Percentiles rank a stretch among this genome's conserved stretches.
Evolutionary conservation across 805 yeast species (phyloP).

Genomic region (Wickerhamiella siamensis): DNA sequence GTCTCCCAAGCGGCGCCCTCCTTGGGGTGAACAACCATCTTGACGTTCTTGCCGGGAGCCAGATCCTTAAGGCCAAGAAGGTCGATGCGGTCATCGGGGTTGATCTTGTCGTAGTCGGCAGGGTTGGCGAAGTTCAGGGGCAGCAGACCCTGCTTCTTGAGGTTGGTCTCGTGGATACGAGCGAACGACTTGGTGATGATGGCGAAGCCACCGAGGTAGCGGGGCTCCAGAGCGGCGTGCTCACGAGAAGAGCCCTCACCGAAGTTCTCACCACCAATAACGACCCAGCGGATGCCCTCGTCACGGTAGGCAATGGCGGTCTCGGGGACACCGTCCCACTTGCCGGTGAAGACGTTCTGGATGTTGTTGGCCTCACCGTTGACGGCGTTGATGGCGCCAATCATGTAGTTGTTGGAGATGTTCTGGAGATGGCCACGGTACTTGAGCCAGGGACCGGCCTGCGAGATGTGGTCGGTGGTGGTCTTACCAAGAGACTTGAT

Average conservation of each 20-base stretch:
- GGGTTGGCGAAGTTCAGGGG: slow-evolving; percentile 89
- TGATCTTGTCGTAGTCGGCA: slow-evolving; percentile 81
- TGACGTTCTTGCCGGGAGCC: slow-evolving; percentile 87
- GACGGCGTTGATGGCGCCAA: slow-evolving; percentile 97
- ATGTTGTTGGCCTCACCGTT: slow-evolving; percentile 87
- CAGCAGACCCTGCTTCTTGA: slow-evolving; percentile 95
- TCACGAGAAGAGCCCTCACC: slow-evolving; percentile 99
- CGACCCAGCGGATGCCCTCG: slow-evolving; percentile 88
- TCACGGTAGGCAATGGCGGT: slow-evolving; percentile 92
- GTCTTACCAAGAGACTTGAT: slow-evolving; percentile 95
- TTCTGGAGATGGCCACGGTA: slow-evolving; percentile 99
- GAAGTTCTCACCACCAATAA: slow-evolving; percentile 94
- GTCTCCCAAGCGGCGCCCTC: slow-evolving; percentile 78
- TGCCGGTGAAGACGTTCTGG: slow-evolving; percentile 83
- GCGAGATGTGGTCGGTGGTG: slow-evolving; percentile 97
- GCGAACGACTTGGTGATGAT: slow-evolving; percentile 97
- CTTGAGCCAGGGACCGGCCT: slow-evolving; percentile 99
- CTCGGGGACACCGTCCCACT: slow-evolving; percentile 90
- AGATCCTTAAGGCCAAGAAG: slow-evolving; percentile 68
- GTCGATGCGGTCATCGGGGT: slow-evolving; percentile 81
- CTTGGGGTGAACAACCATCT: slow-evolving; percentile 56
- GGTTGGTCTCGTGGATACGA: slow-evolving; percentile 93
- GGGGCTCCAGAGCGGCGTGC: slow-evolving; percentile 99
- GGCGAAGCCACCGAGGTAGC: slow-evolving; percentile 97
- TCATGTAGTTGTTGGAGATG: slow-evolving; percentile 98